Base-by-base conservation (phyloP, 352 stramenopile genomes). In the Hyaloperonospora brassicae region DNA sequence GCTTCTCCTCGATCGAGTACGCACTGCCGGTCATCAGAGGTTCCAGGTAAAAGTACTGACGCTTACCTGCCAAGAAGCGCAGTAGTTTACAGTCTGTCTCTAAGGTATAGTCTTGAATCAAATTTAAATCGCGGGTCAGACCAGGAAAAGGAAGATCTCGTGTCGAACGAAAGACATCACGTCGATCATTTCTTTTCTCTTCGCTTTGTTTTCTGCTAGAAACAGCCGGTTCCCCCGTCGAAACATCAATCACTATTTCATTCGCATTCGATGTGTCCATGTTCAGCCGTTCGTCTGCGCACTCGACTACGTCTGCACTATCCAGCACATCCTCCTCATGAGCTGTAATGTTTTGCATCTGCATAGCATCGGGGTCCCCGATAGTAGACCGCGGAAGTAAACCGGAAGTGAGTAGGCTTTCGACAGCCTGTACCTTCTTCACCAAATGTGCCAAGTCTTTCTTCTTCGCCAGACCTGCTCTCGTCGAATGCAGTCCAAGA, bases 41-140 rank as follows among this genome's bases (percentile, higher is more conserved):
- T 46, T 88, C 75, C 21, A 90, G 50, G 51, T 88, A 90, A 24
- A 90, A 90, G 27, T 90, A 90, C 50, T 90, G 80, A 5, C 80
- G 75, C 50, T 88, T 69, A 1, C 80, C 80, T 27, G 71, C 68
- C 2, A 90, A 41, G 21, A 86, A 73, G 9, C 54, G 70, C 21
- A 90, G 61, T 34, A 90, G n/a, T 35, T 69, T 68, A 43, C 74
- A 86, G 8, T 87, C 56, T 10, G 64, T 86, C 57, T 90, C 80
- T 8, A 70, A 64, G 2, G 70, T 75, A 66, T 88, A 90, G 51
- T 87, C 80, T 38, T 88, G 80, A 45, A 90, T 80, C 61, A 88
- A 62, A 51, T 90, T 90, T 41, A 90, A 60, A 30, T 90, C 80
- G 10, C 73, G 73, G 1, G 65, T 59, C 13, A 85, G 42, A 1